A percentile compares a stretch with the other conserved stretches of the same genome.
Conservation (phyloP, 2,329 filamentous ascomycete genomes). For the Stagonosporopsis cucurbitacearum region DNA sequence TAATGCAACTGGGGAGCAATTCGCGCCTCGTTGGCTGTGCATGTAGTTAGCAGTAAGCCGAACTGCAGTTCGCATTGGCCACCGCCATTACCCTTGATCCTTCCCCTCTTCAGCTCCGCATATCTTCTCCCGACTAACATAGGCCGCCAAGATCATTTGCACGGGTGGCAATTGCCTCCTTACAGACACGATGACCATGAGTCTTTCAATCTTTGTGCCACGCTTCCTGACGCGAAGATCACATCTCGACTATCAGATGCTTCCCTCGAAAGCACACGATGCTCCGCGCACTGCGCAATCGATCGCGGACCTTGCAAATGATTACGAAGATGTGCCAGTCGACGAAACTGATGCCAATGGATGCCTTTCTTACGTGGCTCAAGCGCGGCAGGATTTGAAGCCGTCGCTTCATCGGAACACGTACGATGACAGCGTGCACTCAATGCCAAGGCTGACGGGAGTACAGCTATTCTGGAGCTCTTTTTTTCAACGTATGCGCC, state of each 20-base stretch:
- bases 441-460: background rate
- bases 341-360: background rate
- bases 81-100: too few relatives aligned
- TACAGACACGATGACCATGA: too few relatives aligned
- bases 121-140: too few relatives aligned
- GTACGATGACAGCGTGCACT: background rate
- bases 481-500: slow-evolving; percentile 67
- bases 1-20: too few relatives aligned
- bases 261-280: slow-evolving; percentile 22
- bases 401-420: slow-evolving; percentile 5
- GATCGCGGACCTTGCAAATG: background rate
- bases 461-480: slow-evolving; percentile 59
- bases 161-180: too few relatives aligned
- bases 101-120: too few relatives aligned
- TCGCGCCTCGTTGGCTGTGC: too few relatives aligned
- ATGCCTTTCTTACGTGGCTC: background rate
- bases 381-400: background rate
- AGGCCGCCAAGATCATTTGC: too few relatives aligned
- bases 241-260: slow-evolving; percentile 23
- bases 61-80: too few relatives aligned
- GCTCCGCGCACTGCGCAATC: slow-evolving; percentile 5
- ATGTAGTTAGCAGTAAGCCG: too few relatives aligned
- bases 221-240: too few relatives aligned
- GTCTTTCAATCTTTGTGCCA: too few relatives aligned
- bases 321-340: background rate